A percentile compares a stretch with the other conserved stretches of the same genome.
Evolutionary conservation across 495 filamentous ascomycete genomes (phyloP).

Genomic region (Penicillium maclennaniae): DNA sequence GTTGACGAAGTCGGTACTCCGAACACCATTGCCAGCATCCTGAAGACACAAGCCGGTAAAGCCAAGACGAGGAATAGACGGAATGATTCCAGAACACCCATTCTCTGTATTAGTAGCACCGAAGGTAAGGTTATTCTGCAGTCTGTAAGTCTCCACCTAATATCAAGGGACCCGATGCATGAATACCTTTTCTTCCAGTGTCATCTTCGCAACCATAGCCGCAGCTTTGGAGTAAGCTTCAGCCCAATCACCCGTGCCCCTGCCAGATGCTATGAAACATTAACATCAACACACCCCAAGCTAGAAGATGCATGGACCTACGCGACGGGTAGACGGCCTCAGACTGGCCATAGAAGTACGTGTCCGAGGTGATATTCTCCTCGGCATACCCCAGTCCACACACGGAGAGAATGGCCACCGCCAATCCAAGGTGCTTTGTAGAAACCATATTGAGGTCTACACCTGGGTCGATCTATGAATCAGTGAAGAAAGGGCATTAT

Average conservation of each 20-base stretch:
- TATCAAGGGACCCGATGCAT: not conserved
- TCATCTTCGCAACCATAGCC: conserved; percentile 51
- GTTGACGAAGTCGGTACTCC: conserved; percentile 58
- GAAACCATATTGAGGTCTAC: conserved; percentile 5
- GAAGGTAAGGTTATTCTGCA: conserved; percentile 46
- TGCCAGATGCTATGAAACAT: conserved; percentile 11
- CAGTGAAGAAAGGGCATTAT: not conserved
- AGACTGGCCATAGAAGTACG: conserved; percentile 53
- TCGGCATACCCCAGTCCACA: conserved; percentile 15
- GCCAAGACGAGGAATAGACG: conserved; percentile 47
- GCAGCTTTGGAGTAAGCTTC: conserved; percentile 47
- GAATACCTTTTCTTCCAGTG: conserved; percentile 53
- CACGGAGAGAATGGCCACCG: conserved; percentile 15
- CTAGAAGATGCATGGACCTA: conserved; percentile 11
- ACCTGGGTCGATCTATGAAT: not conserved
- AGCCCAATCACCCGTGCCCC: conserved; percentile 39
- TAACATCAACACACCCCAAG: not conserved
- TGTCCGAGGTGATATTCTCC: conserved; percentile 20
- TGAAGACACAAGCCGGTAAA: conserved; percentile 61
- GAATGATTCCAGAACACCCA: conserved; percentile 50
- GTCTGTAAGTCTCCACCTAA: not conserved
- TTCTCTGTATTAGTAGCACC: conserved; percentile 31
- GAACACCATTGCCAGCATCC: conserved; percentile 61
- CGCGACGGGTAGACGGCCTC: conserved; percentile 53
- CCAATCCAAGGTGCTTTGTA: conserved; percentile 10